These are phyloP conservation scores for Conringia planisiliqua DNA, from an alignment of 345 rosid genomes.

Conservation along the genomic window DNA sequence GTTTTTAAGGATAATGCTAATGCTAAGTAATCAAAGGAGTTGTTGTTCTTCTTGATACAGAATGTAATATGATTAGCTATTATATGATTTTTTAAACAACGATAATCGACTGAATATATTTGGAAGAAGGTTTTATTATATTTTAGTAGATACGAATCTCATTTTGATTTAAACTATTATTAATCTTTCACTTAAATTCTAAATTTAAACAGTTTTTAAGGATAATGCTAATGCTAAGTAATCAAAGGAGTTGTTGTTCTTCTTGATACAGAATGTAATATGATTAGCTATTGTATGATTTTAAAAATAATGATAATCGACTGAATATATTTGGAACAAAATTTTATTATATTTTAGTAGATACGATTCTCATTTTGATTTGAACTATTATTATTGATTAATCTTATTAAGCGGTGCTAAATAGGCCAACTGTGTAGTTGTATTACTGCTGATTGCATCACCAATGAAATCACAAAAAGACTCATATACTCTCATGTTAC, in stretches of 20 bases:
- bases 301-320: not conserved
- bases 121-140: not conserved
- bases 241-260: not conserved
- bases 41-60: not conserved
- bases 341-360: slow-evolving; percentile 1
- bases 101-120: not conserved
- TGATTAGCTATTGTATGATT: not conserved
- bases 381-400: not conserved
- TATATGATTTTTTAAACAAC: not conserved
- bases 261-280: not conserved
- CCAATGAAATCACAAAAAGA: not conserved
- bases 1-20: not conserved
- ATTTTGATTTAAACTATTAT: not conserved
- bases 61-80: not conserved
- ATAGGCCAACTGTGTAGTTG: not conserved
- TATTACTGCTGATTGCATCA: slow-evolving; percentile 1
- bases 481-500: not conserved
- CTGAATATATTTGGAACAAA: not conserved
- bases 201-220: not conserved
- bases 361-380: not conserved
- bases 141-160: slow-evolving; percentile 14
- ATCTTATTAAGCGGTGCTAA: not conserved
- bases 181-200: not conserved
- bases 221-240: not conserved
- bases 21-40: not conserved